Conservation (phyloP, 2,329 filamentous ascomycete genomes). For the Verruconis gallopava region DNA sequence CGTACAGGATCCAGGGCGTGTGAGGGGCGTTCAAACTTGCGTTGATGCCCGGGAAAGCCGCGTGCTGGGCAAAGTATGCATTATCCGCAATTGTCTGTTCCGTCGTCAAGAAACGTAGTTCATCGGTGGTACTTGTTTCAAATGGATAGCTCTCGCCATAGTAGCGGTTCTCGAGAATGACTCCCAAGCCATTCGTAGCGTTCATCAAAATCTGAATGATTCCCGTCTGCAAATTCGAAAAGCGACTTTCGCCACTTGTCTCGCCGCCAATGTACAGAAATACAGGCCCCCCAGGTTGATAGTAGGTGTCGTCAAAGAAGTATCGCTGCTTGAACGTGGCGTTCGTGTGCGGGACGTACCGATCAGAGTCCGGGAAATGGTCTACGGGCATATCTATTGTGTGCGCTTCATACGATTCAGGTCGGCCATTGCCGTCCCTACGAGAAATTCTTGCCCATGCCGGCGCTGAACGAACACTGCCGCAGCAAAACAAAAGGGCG, state of each 20-base stretch:
- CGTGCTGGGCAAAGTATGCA: conserved; percentile 38
- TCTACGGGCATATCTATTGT: no score
- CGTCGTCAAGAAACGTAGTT: conserved; percentile 37
- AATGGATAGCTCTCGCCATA: conserved; percentile 39
- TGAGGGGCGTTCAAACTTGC: conserved; percentile 29
- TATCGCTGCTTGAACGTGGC: conserved; percentile 43
- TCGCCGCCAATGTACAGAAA: conserved; percentile 38
- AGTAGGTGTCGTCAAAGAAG: conserved; percentile 41
- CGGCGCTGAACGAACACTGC: no score
- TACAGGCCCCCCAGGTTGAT: conserved; percentile 40
- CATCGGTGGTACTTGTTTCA: conserved; percentile 35
- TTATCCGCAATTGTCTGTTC: conserved; percentile 42
- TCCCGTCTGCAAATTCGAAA: conserved; percentile 29
- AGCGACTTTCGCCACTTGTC: conserved; percentile 24
- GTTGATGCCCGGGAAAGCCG: conserved; percentile 31
- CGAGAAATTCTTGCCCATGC: no score
- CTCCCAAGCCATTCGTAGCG: conserved; percentile 39
- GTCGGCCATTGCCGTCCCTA: no score
- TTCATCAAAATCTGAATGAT: conserved; percentile 43
- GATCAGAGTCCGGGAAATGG: conserved; percentile 31
- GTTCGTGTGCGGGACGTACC: conserved; percentile 30
- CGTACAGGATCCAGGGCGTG: conserved; percentile 35
- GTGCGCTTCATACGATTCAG: no score
- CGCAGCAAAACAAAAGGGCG: no score
- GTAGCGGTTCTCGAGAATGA: conserved; percentile 41